Base-by-base conservation (phyloP, 495 filamentous ascomycete species). In the Hypoxylon fuscum region DNA sequence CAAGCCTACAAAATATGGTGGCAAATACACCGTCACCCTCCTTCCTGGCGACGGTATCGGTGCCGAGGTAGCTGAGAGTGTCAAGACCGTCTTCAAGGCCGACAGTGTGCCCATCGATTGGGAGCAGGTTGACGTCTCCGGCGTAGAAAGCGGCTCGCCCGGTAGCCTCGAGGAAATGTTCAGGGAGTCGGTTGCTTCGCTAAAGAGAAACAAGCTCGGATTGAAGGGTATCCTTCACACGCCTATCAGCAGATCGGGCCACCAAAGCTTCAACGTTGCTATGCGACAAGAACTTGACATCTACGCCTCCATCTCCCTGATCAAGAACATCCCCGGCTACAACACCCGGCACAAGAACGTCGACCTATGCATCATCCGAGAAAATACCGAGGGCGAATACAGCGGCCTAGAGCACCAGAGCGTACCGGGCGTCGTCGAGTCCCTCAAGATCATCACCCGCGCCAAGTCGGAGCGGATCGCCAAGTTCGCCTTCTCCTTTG, bases 381-480 rank as follows among this genome's bases (percentile, higher is more conserved):
- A 98, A 83, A 98, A 98, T 82, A 98, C 95, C 74, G 95, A 98
- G 82, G 95, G 95, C 70, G 95, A 98, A 84, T 98, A 98, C 83
- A 96, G 91, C 38, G 95, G 95, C 41, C 85, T 98, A 47, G 95
- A 98, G 83, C 95, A 98, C 81, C 96, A 98, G 83, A 96, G 92
- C 54, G 95, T 98, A 18, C 84, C 87, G 48, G 95, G 95, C 62
- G 95, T 98, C 69, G 96, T 98, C 66, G 96, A 98, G 83, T 98
- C 95, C 9, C 89, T 98, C 74, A 98, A 98, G 86, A 97, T 98
- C 77, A 97, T 98, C 79, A 98, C 95, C 57, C 92, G 92, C 68
- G 93, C 91, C 72, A 98, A 98, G 83, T 96, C 92, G 35, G 95
- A 98, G 85, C 91, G 95, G 58, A 98, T 98, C 69, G 91, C 93